Conservation (phyloP, 2,329 filamentous ascomycete genomes). For the Colletotrichum sp. region DNA sequence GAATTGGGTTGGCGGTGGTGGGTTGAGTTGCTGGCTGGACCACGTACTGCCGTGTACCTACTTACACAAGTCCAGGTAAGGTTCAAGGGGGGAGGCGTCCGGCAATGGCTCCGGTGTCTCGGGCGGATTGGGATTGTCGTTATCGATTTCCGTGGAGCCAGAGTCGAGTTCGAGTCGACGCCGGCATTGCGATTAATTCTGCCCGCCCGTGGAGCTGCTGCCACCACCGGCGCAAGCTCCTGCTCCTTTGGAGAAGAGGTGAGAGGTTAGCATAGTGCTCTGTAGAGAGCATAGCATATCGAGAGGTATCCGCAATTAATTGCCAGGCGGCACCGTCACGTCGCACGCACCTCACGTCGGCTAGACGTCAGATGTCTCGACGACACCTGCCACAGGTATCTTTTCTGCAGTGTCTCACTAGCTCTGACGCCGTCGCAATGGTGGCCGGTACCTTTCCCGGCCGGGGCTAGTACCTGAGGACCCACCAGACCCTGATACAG, state of each 20-base stretch:
- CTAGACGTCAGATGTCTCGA: conserved; percentile 19
- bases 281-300: background rate
- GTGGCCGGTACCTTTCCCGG: conserved; percentile 5
- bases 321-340: background rate
- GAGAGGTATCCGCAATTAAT: background rate
- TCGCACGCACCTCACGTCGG: conserved; percentile 7
- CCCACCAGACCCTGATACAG: conserved; percentile 11
- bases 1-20: background rate
- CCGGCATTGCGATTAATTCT: background rate
- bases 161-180: background rate
- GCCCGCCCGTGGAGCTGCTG: background rate
- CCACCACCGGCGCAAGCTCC: background rate
- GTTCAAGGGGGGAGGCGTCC: background rate
- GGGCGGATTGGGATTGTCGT: background rate
- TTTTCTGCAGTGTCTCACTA: conserved; percentile 15
- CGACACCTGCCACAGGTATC: conserved; percentile 22
- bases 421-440: background rate
- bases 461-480: background rate
- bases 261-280: background rate
- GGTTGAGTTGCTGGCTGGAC: background rate
- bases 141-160: background rate
- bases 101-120: conserved; percentile 4
- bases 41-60: background rate
- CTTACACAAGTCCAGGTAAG: background rate
- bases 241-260: background rate